These are phyloP conservation scores for Fusarium temperatum DNA, from an alignment of 2,329 filamentous ascomycete genomes.

Conservation along the genomic window DNA sequence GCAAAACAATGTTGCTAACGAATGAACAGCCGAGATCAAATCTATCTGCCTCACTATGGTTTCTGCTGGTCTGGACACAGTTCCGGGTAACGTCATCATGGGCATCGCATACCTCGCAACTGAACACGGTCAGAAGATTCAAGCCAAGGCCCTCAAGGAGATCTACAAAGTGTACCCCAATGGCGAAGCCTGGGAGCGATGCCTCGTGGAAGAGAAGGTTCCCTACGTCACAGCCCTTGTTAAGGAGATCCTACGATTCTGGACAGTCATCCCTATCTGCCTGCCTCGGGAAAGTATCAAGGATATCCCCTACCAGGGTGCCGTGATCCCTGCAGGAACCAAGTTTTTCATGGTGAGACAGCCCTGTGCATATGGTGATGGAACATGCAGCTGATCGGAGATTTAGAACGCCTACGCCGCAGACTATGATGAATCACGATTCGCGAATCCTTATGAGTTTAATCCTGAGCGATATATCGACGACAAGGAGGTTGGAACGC, in stretches of 20 bases:
- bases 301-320: conserved; percentile 74
- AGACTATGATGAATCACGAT: conserved; percentile 75
- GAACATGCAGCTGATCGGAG: background rate
- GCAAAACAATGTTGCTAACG: background rate
- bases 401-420: conserved; percentile 76
- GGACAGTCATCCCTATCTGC: conserved; percentile 82
- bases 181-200: conserved; percentile 79
- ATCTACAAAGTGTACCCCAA: conserved; percentile 77
- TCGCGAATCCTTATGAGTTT: conserved; percentile 70
- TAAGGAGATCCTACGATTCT: conserved; percentile 82
- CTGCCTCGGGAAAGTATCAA: conserved; percentile 77
- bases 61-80: conserved; percentile 81
- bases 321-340: conserved; percentile 76
- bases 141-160: conserved; percentile 73
- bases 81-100: conserved; percentile 83
- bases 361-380: background rate
- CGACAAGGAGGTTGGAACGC: conserved; percentile 63
- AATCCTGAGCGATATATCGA: conserved; percentile 75
- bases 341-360: conserved; percentile 77
- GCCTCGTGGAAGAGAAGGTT: conserved; percentile 77
- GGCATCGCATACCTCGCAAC: conserved; percentile 79
- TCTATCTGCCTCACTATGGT: conserved; percentile 86
- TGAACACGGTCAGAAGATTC: conserved; percentile 72
- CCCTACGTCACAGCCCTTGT: conserved; percentile 81
- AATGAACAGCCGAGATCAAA: conserved; percentile 73